Evolutionary conservation across 208 protist genomes (phyloP).

Genomic region (Crithidia fasciculata): DNA sequence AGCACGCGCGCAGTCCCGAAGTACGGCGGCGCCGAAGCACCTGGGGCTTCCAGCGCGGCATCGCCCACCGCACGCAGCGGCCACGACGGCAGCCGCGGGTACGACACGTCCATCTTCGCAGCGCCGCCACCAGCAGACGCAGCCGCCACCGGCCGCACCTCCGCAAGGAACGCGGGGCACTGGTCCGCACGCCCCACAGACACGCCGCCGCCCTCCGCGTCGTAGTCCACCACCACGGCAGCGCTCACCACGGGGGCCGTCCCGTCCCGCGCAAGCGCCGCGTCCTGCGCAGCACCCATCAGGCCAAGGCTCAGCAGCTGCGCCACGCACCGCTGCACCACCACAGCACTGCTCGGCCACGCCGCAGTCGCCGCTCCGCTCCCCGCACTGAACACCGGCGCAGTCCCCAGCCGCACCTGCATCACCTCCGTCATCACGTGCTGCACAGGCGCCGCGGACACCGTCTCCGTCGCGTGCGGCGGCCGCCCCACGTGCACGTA

Average conservation of each 20-base stretch:
- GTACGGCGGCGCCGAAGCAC: constrained; percentile 2
- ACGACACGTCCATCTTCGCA: constrained; percentile 9
- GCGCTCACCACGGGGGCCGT: neutral
- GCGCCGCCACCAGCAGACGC: neutral
- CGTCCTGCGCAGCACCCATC: neutral
- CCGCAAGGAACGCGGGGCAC: constrained; percentile 8
- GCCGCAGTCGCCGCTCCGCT: neutral
- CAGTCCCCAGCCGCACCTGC: neutral
- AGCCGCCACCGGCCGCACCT: constrained; percentile 2
- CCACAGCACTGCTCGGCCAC: constrained; percentile 2
- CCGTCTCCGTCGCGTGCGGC: neutral
- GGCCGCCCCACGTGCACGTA: constrained; percentile 8
- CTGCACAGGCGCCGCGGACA: neutral
- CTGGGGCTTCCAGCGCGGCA: neutral
- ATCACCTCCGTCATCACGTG: constrained; percentile 2
- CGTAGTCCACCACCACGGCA: constrained; percentile 7
- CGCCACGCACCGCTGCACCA: neutral
- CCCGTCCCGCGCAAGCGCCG: neutral
- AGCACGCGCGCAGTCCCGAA: constrained; percentile 15
- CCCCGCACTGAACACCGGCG: neutral
- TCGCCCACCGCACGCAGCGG: neutral
- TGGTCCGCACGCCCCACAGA: neutral
- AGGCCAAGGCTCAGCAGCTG: constrained; percentile 7
- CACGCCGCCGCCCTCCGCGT: neutral
- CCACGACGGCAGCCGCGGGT: constrained; percentile 20